These are phyloP conservation scores for Dactylellina drechsleri DNA, from an alignment of 2,329 filamentous ascomycete genomes.

Conservation along the genomic window DNA sequence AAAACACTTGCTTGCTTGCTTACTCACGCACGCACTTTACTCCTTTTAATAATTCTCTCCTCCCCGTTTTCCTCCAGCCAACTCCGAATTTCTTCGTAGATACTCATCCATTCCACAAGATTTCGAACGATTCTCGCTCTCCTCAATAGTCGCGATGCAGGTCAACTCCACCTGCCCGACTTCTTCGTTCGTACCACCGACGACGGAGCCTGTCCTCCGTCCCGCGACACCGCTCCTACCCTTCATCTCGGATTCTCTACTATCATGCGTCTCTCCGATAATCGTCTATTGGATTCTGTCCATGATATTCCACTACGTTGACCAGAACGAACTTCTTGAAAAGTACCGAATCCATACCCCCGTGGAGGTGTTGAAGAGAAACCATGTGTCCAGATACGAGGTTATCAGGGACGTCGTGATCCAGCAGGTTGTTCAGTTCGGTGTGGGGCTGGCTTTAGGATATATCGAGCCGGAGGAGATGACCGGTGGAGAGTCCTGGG, in stretches of 20 bases:
- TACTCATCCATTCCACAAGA: slow-evolving; percentile 21
- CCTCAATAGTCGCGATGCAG: slow-evolving; percentile 28
- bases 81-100: slow-evolving; percentile 26
- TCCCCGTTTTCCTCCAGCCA: slow-evolving; percentile 1
- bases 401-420: slow-evolving; percentile 90
- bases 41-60: slow-evolving; percentile 14
- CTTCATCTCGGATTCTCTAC: slow-evolving; percentile 81
- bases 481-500: slow-evolving; percentile 81
- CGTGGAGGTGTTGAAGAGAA: slow-evolving; percentile 85
- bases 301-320: slow-evolving; percentile 85
- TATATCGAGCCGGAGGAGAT: slow-evolving; percentile 78
- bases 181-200: slow-evolving; percentile 81
- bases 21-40: neutral
- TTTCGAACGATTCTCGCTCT: slow-evolving; percentile 8
- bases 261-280: slow-evolving; percentile 79
- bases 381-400: slow-evolving; percentile 84
- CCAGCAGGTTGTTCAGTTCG: slow-evolving; percentile 89
- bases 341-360: slow-evolving; percentile 95
- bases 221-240: slow-evolving; percentile 77
- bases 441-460: slow-evolving; percentile 74
- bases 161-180: slow-evolving; percentile 62
- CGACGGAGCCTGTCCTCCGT: slow-evolving; percentile 75
- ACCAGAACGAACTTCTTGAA: slow-evolving; percentile 84
- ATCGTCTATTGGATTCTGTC: slow-evolving; percentile 90
- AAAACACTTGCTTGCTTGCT: neutral